phyloP scores from a whole-genome alignment of 179 eudicot species.

The Spergularia azorica region DNA sequence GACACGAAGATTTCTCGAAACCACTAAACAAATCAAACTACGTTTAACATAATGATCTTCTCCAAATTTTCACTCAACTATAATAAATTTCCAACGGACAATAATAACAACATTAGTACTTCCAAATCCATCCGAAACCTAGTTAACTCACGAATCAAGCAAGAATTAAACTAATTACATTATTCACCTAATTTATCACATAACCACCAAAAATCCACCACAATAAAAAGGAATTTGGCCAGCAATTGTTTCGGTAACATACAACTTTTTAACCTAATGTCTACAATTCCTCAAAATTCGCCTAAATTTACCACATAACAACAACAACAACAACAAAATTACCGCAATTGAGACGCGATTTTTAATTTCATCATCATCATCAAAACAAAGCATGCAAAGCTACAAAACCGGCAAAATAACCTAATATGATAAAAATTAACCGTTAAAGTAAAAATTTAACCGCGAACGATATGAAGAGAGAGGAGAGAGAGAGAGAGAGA shows the following conservation, averaged over 20 bases:
- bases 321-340: background rate
- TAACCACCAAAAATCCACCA: too few species aligned
- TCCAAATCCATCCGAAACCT: background rate
- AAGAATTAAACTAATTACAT: too few species aligned
- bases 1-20: too few species aligned
- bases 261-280: too few species aligned
- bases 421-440: background rate
- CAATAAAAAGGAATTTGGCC: too few species aligned
- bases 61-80: background rate
- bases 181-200: too few species aligned
- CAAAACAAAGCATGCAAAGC: conserved; percentile 1
- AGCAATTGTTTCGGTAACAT: too few species aligned
- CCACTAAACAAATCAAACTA: too few species aligned
- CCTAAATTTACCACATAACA: too few species aligned
- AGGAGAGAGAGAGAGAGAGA: background rate
- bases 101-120: background rate
- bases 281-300: too few species aligned
- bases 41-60: background rate
- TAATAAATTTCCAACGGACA: background rate
- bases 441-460: background rate
- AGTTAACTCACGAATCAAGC: too few species aligned
- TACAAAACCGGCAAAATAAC: background rate
- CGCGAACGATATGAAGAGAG: background rate
- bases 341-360: background rate
- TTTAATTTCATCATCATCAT: background rate